Evolutionary conservation across 2,329 filamentous ascomycete genomes (phyloP), one percentile per base, ranked within the genome.

Genomic region (Huntiella omanensis): DNA sequence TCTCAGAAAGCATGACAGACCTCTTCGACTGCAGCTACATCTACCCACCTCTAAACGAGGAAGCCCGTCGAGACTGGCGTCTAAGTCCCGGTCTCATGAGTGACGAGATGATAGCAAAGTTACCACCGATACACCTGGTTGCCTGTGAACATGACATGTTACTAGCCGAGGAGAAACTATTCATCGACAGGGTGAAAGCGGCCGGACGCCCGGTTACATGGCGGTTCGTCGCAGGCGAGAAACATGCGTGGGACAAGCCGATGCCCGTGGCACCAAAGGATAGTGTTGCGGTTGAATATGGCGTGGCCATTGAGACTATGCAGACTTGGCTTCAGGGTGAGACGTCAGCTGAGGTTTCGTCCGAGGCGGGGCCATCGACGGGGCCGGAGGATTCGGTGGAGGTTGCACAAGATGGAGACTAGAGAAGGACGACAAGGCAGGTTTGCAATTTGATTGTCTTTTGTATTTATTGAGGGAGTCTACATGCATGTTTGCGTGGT

Each of bases 61-160:
- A 63, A 5, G 57, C 69, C 33, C 63, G 72, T 6, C 59, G 60
- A 2, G 66, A 75, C 49, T 71, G 70, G 2, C 68, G 68, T 15
- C 61, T 80, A 3, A 77, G 73, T 0, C 76, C 76, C 0, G 70
- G 67, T 3, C 64, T 72, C 5, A 74, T 75, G 48, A 57, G 66
- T 0, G 68, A 75, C 51, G 64, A 66, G 22, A 53, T 71, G n/a
- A 53, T 79, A 3, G 60, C 60, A 8, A 62, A 72, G 35, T 67
- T 77, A 2, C 62, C 67, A 0, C 67, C 70, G 12, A 58, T 79
- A 2, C 63, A 77, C 13, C 59, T 78, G 37, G 73, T 71, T 53
- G 68, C 76, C 2, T 80, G 75, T 59, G 75, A 80, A 59, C 72
- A 68, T 57, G 73, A 79, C 55, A 78, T 79, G 72, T 58, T 79